Evolutionary conservation across 345 rosid species (phyloP).

Genomic region (Nephelium lappaceum): DNA sequence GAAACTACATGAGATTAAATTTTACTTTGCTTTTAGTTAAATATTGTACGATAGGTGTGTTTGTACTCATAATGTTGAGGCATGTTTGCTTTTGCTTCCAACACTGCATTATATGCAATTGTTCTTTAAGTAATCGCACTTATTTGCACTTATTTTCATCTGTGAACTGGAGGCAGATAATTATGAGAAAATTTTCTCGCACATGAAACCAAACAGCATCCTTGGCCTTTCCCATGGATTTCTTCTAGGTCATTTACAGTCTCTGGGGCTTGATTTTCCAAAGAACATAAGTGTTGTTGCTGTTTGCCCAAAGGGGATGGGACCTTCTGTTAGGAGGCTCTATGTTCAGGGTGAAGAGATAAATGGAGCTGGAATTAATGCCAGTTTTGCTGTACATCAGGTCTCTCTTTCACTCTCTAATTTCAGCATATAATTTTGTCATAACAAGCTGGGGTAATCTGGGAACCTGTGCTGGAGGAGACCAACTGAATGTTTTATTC

Average conservation of each 20-base stretch:
- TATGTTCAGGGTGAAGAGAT: conserved; percentile 57
- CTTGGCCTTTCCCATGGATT: conserved; percentile 65
- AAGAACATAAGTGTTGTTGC: conserved; percentile 50
- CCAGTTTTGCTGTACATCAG: conserved; percentile 47
- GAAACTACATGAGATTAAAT: too few species aligned
- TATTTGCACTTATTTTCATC: background rate
- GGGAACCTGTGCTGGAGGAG: background rate
- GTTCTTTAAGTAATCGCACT: background rate
- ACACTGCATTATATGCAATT: background rate
- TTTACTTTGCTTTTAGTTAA: background rate
- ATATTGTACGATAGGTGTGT: background rate
- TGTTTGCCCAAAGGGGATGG: conserved; percentile 55
- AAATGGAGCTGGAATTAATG: conserved; percentile 47
- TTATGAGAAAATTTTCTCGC: conserved; percentile 44
- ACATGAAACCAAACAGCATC: conserved; percentile 62
- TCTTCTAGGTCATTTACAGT: conserved; percentile 51
- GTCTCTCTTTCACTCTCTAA: conserved; percentile 11
- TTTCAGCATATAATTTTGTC: background rate
- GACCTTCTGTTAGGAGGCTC: conserved; percentile 52
- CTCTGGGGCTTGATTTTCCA: conserved; percentile 46
- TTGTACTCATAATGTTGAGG: background rate
- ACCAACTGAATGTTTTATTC: background rate
- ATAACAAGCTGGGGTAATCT: background rate
- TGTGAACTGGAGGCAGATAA: conserved; percentile 36
- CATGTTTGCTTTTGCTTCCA: background rate